Evolutionary conservation across 306 rosid genomes (phyloP), one percentile per base, ranked within the genome.

Genomic region (Pterocarpus macrocarpus): DNA sequence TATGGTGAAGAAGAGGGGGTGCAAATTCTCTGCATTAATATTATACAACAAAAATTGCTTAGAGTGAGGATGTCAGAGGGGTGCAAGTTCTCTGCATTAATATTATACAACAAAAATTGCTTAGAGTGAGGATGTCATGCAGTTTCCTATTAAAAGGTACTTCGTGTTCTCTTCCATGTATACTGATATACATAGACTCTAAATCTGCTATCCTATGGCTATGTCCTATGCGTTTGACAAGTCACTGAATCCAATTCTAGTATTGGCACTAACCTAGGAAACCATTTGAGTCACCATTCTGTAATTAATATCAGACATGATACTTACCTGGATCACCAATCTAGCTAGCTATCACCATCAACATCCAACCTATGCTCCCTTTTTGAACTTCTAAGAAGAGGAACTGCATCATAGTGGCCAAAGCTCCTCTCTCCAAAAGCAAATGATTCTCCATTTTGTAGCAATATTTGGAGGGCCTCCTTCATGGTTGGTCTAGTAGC

Each of bases 401-500:
- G 91, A 81, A 81, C 86, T 56, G 1, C 83, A 75, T 79, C 80
- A 11, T 71, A 62, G 7, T 78, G 77, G 6, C 44, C 57, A 39
- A 65, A 5, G 7, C 13, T 74, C 71, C 71, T 89, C 59, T 83
- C 90, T 43, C 65, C 45, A 28, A 1, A 36, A 38, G 6, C 50
- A 30, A 33, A 17, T 22, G 73, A 53, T 8, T 85, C 83, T 5
- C 58, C 53, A 53, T 64, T 76, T 11, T 61, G 71, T 34, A 82
- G 78, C 84, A 95, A 80, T 69, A 90, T n/a, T 35, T 85, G 83
- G 36, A 90, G 10, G 32, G 83, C 97, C 63, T 87, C 90, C 70
- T 84, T 82, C 97, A 95, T 95, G 86, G 96, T 70, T 47, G 99
- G 99, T 81, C 94, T 82, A 14, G 5, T 17, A 47, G 81, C 39